A percentile compares a stretch with the other conserved stretches of the same genome.
phyloP scores from a whole-genome alignment of 768 basidiomycete genomes.

The Hypsizygus marmoreus region DNA sequence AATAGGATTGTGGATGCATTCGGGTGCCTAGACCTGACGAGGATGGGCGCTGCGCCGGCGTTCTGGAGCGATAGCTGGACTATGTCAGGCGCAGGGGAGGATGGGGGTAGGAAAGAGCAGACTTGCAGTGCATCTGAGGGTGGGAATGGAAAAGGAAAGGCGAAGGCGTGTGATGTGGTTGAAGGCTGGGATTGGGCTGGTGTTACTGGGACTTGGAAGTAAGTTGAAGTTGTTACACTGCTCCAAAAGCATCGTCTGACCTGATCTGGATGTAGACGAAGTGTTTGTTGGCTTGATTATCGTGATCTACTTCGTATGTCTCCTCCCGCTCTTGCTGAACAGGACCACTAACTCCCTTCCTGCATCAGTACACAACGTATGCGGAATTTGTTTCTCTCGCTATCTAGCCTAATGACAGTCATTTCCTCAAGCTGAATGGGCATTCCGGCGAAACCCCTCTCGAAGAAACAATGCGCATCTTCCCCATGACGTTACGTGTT shows the following conservation, averaged over 20 bases:
- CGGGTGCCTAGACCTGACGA: constrained; percentile 31
- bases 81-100: constrained; percentile 16
- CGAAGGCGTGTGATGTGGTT: constrained; percentile 14
- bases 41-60: constrained; percentile 43
- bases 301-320: constrained; percentile 51
- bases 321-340: not conserved
- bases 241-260: not conserved
- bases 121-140: not conserved
- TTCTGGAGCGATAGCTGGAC: constrained; percentile 34
- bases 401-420: constrained; percentile 5
- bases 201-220: constrained; percentile 56
- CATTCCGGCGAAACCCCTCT: constrained; percentile 24
- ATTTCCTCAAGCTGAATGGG: constrained; percentile 18
- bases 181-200: constrained; percentile 65
- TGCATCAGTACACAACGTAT: constrained; percentile 40
- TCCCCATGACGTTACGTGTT: constrained; percentile 51
- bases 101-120: constrained; percentile 1
- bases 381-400: too few relatives aligned
- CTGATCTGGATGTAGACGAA: constrained; percentile 52
- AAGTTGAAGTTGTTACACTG: constrained; percentile 16
- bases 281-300: constrained; percentile 63
- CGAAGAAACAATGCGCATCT: constrained; percentile 52
- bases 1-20: constrained; percentile 17
- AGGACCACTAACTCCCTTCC: not conserved
- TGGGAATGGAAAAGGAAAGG: constrained; percentile 23